Percentiles rank a stretch among this genome's conserved stretches.
Evolutionary conservation across 352 stramenopile genomes (phyloP).

Genomic region (Pythium guiyangense): DNA sequence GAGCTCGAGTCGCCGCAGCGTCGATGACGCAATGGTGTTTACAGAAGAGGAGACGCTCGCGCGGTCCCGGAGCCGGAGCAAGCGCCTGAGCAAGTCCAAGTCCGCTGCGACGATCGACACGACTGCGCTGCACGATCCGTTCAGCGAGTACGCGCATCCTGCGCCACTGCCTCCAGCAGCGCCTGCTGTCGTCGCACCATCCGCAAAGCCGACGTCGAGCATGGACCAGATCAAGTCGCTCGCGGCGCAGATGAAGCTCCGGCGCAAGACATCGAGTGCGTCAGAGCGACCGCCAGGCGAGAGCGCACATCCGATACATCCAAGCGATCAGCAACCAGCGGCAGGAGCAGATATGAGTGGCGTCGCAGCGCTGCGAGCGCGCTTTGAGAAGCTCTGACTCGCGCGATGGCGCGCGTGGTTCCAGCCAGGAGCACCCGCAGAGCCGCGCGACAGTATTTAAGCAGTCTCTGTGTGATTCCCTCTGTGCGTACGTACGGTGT

Average conservation of each 20-base stretch:
- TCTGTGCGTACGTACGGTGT: too few species aligned
- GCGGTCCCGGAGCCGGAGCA: conserved; percentile 18
- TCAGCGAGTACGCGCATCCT: conserved; percentile 1
- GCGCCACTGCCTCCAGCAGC: background rate
- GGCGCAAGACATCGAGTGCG: conserved; percentile 21
- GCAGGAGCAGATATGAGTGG: conserved; percentile 19
- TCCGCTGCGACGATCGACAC: conserved; percentile 67
- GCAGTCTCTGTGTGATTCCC: too few species aligned
- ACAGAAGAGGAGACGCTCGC: conserved; percentile 7
- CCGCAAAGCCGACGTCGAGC: conserved; percentile 2
- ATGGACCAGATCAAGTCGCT: conserved; percentile 76
- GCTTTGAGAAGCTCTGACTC: conserved; percentile 59
- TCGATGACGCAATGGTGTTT: conserved; percentile 7
- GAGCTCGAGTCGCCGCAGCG: conserved; percentile 2
- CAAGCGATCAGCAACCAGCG: background rate
- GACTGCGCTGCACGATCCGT: conserved; percentile 16
- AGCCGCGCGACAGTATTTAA: too few species aligned
- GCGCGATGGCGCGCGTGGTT: conserved; percentile 12
- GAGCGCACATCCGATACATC: background rate
- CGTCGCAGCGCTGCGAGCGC: conserved; percentile 64
- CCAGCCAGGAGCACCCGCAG: background rate
- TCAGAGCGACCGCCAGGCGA: background rate
- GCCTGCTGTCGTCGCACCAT: background rate
- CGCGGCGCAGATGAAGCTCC: conserved; percentile 73
- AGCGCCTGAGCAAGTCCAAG: conserved; percentile 40